Percentiles rank a stretch among this genome's conserved stretches.
Evolutionary conservation across 192 early-diverging fungal genomes (phyloP).

Genomic region (Podochytrium sp.): DNA sequence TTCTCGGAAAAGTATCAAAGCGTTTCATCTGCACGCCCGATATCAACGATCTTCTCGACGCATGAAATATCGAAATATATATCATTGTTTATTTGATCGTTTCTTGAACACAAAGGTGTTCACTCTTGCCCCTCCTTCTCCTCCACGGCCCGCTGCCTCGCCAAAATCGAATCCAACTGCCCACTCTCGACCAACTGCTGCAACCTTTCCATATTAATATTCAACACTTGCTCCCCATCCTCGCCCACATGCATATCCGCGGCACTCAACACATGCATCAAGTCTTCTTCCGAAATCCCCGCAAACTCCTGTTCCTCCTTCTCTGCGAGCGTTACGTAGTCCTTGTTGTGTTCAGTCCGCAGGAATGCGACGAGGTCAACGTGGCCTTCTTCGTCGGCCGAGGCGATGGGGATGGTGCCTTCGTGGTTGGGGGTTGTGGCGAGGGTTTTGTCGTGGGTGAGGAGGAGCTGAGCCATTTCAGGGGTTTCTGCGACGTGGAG

Average conservation of each 20-base stretch:
- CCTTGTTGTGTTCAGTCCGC: background rate
- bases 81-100: too few species aligned
- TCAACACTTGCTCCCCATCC: background rate
- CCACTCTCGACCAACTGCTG: slow-evolving; percentile 3
- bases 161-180: slow-evolving; percentile 8
- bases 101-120: too few species aligned
- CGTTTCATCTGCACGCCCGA: slow-evolving; percentile 27
- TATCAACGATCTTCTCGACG: background rate
- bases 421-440: background rate
- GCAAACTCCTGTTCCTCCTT: background rate
- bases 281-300: slow-evolving; percentile 6
- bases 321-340: slow-evolving; percentile 5
- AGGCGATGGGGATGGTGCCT: background rate
- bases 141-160: background rate
- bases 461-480: slow-evolving; percentile 13
- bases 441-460: background rate
- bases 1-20: slow-evolving; percentile 11
- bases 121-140: background rate
- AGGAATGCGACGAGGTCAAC: background rate
- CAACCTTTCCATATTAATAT: slow-evolving; percentile 7
- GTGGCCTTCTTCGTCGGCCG: slow-evolving; percentile 9
- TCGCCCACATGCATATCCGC: slow-evolving; percentile 10
- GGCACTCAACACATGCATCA: slow-evolving; percentile 1
- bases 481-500: slow-evolving; percentile 19
- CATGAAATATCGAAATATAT: background rate